A percentile compares a stretch with the other conserved stretches of the same genome.
phyloP scores from a whole-genome alignment of 495 filamentous ascomycete genomes.

The Aeminium ludgeri region DNA sequence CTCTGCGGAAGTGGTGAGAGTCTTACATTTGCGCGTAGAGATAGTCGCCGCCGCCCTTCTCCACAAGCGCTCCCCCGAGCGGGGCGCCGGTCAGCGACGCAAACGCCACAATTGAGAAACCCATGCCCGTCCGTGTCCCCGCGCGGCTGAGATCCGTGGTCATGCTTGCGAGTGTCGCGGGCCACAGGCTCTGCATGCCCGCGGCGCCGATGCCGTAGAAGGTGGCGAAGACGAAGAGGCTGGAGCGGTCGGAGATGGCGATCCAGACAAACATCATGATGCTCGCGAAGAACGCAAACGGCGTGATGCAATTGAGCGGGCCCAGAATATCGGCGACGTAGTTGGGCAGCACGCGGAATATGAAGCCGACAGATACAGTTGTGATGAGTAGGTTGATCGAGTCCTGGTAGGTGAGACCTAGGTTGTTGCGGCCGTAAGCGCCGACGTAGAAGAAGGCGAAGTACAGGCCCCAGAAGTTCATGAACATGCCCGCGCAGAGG shows the following conservation, averaged over 20 bases:
- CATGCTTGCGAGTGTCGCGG: constrained; percentile 19
- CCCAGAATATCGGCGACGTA: constrained; percentile 21
- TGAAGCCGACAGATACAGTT: constrained; percentile 21
- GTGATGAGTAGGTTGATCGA: constrained; percentile 22
- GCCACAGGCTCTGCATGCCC: constrained; percentile 23
- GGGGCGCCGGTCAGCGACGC: constrained; percentile 22
- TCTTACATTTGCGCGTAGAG: constrained; percentile 18
- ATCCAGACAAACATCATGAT: constrained; percentile 22
- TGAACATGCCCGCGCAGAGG: constrained; percentile 20
- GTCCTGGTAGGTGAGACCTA: constrained; percentile 20
- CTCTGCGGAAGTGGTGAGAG: not conserved
- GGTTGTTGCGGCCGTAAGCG: constrained; percentile 15
- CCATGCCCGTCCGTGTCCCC: constrained; percentile 24
- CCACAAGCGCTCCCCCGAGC: constrained; percentile 22
- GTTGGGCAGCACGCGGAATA: constrained; percentile 22
- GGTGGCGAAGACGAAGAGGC: constrained; percentile 19
- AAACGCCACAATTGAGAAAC: constrained; percentile 21
- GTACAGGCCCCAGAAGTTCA: constrained; percentile 25
- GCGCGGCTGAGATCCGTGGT: constrained; percentile 23
- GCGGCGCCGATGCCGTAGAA: constrained; percentile 19
- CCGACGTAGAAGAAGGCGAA: constrained; percentile 27
- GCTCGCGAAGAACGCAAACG: constrained; percentile 16
- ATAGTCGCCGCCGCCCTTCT: constrained; percentile 19
- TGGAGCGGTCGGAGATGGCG: constrained; percentile 11
- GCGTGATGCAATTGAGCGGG: constrained; percentile 22